Evolutionary conservation across 768 basidiomycete species (phyloP), one percentile per base, ranked within the genome.

Genomic region (Daedaleopsis sinensis): DNA sequence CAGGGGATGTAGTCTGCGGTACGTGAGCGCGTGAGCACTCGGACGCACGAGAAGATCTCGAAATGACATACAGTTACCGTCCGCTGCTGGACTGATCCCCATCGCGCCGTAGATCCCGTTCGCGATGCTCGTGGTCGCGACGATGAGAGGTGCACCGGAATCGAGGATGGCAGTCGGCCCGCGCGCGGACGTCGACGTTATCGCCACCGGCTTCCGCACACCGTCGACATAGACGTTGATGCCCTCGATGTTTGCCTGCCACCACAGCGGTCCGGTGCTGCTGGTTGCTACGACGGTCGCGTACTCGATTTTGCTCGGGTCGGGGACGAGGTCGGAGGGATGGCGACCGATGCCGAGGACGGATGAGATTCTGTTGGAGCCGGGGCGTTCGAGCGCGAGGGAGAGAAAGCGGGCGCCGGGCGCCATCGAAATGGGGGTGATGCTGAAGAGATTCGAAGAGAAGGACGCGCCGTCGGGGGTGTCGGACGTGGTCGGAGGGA

Each of bases 71-170:
- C 91, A 90, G 52, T 82, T 78, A 19, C 89, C 87, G 63, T 90
- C 87, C 1, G 75, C 58, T 0, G 76, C 81, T 8, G 89, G 87
- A 21, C 71, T 67, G 27, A 92, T 76, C 1, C 86, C 88, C 55
- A 91, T 74, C 4, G 90, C 88, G 10, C 91, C 91, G 60, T 93
- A 93, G 19, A 93, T 88, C 7, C 80, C 90, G 65, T 93, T 88
- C 15, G 91, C 88, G n/a, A 93, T 77, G 3, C 67, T 55, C 4
- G 77, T 74, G 0, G 86, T 84, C 8, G 89, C 82, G 0, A 93
- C 70, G 52, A 93, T 91, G 15, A 81, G 58, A 0, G 91, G 88
- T 0, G 85, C 79, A 0, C 91, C 91, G 0, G 87, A 84, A 70
- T 93, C 91, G 37, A 93, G 68, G n/a, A 90, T 80, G 5, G 89